Base-by-base conservation (phyloP, 2,329 filamentous ascomycete species). In the Periconia macrospinosa region DNA sequence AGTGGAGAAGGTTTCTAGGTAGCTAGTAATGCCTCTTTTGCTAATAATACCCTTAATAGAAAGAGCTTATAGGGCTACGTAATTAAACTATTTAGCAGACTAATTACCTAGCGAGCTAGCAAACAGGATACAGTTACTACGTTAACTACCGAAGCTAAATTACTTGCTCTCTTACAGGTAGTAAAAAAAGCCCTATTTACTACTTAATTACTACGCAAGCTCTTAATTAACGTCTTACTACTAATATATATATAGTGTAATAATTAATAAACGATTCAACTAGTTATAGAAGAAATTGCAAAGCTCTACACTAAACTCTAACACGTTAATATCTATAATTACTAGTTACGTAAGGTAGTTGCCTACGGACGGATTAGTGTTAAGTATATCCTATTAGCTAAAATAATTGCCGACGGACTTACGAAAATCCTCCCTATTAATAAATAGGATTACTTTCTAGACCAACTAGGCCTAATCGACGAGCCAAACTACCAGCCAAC, bases 51-150 rank as follows among this genome's bases (percentile, higher is more conserved):
- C 45, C 3, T 46, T 14, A 27, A 49, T 30, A 18, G 42, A 14
- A 53, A 45, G 35, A 49, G 45, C 46, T 49, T 41, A 11, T 15
- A 58, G 45, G 53, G 51, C 27, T 58, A 54, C 30, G 37, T 35
- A 10, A 52, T 58, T 18, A 56, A 55, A 42, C 42, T 59, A 30
- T 57, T 57, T 37, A 19, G 44, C 15, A 41, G 50, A 30, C 43
- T 52, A 5, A 18, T 23, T 18, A 44, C 40, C 14, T 51, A n/a
- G 33, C 11, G 15, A 3, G 33, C 33, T 3, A 37, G 11, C 17
- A 54, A 54, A 30, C 35, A 59, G 48, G 49, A 56, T 35, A 59
- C 42, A 18, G 49, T 55, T 2, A 59, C 47, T 3, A 59, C 47
- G 7, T 58, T 19, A 35, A 58, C 35, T n/a, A 58, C 46, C 2